phyloP scores from a whole-genome alignment of 495 filamentous ascomycete species.

The Penicillium ochrochloron region DNA sequence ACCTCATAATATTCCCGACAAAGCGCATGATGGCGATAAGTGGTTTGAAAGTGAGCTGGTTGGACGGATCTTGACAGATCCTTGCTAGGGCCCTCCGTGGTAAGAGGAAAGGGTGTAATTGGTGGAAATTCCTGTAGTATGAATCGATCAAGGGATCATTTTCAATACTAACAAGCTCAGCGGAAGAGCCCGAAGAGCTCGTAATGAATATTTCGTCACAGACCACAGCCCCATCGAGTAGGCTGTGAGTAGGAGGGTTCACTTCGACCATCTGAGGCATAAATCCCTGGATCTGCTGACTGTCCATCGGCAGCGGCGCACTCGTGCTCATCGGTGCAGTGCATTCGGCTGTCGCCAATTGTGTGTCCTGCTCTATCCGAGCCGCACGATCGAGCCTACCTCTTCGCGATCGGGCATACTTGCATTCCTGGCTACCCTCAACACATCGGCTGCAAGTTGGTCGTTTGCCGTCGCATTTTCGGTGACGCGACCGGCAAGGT shows the following conservation, averaged over 20 bases:
- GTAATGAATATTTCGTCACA: background rate
- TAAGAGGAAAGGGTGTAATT: conserved; percentile 32
- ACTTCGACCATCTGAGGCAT: background rate
- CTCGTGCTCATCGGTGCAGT: conserved; percentile 6
- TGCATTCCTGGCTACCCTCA: background rate
- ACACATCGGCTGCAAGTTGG: background rate
- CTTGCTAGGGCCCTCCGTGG: conserved; percentile 25
- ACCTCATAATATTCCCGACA: conserved; percentile 31
- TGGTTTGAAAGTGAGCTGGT: conserved; percentile 21
- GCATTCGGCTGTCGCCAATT: background rate
- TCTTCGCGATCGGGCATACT: background rate
- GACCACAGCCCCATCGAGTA: background rate
- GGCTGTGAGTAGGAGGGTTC: background rate
- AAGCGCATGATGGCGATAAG: conserved; percentile 32
- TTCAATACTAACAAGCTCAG: conserved; percentile 17
- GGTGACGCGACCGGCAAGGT: background rate
- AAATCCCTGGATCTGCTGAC: conserved; percentile 4
- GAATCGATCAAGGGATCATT: conserved; percentile 32
- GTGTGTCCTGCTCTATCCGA: background rate
- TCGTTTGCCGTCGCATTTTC: background rate
- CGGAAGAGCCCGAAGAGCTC: background rate
- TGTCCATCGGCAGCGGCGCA: background rate
- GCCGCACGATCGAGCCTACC: background rate
- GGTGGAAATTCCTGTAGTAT: conserved; percentile 39
- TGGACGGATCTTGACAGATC: conserved; percentile 28